A percentile compares a stretch with the other conserved stretches of the same genome.
These are phyloP conservation scores for Aspergillus hiratsukae DNA, from an alignment of 2,329 filamentous ascomycete genomes.

Conservation along the genomic window DNA sequence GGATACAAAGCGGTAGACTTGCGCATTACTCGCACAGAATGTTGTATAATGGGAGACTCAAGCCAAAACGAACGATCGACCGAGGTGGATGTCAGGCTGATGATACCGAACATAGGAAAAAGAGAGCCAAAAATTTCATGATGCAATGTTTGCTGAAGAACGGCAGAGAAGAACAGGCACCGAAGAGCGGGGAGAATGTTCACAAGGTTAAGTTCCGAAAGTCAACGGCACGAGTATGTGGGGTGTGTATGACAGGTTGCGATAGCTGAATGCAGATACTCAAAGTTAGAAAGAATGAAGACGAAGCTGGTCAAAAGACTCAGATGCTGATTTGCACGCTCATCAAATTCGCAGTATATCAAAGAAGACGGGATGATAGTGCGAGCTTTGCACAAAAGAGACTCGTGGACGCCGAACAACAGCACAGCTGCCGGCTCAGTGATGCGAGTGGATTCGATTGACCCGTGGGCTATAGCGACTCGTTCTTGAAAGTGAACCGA, in stretches of 20 bases:
- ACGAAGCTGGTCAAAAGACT: neutral
- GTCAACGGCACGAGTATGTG: constrained; percentile 2
- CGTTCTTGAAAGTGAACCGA: constrained; percentile 43
- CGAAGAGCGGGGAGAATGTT: constrained; percentile 10
- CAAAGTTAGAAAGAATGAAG: neutral
- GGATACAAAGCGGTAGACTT: neutral
- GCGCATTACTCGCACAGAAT: constrained; percentile 8
- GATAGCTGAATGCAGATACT: neutral
- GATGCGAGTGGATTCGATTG: constrained; percentile 36
- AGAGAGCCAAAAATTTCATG: constrained; percentile 13
- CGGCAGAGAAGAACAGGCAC: constrained; percentile 9
- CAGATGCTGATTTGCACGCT: constrained; percentile 10
- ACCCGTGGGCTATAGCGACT: constrained; percentile 38
- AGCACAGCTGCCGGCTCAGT: constrained; percentile 14
- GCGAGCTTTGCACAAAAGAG: constrained; percentile 14
- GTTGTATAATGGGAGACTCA: constrained; percentile 5
- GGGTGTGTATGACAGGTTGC: neutral
- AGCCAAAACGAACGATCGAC: constrained; percentile 15
- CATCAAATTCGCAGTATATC: constrained; percentile 9
- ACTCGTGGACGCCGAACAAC: constrained; percentile 17
- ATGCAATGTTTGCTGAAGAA: constrained; percentile 14
- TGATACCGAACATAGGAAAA: constrained; percentile 21
- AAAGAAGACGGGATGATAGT: constrained; percentile 1
- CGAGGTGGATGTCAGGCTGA: constrained; percentile 9
- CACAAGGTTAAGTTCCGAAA: constrained; percentile 6